These are phyloP conservation scores for Phytophthora capsici DNA, from an alignment of 352 stramenopile genomes.

Conservation along the genomic window DNA sequence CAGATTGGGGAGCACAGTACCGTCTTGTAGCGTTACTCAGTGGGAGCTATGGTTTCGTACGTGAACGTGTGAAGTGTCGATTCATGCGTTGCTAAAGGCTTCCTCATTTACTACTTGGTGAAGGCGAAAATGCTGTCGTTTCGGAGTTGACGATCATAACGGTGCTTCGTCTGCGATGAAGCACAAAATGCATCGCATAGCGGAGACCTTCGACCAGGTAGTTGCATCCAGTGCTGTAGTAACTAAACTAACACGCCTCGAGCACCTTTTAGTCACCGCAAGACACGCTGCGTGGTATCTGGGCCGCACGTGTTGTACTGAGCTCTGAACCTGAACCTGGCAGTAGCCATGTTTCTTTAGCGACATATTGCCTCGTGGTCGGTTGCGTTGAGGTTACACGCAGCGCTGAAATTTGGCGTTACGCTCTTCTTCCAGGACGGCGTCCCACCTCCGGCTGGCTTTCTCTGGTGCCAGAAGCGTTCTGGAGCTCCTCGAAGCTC, in stretches of 20 bases:
- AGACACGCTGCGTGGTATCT: background rate
- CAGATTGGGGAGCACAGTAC: constrained; percentile 34
- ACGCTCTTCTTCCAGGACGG: constrained; percentile 25
- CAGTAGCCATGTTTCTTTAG: constrained; percentile 12
- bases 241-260: no score
- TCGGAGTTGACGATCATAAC: constrained; percentile 1
- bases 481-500: constrained; percentile 15
- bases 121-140: no score
- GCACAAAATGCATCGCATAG: constrained; percentile 24
- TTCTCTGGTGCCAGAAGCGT: constrained; percentile 34
- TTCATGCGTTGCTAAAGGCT: background rate
- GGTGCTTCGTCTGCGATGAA: constrained; percentile 6
- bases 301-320: constrained; percentile 2
- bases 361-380: constrained; percentile 25
- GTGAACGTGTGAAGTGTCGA: constrained; percentile 3
- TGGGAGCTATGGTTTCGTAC: constrained; percentile 24
- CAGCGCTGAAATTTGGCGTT: constrained; percentile 34
- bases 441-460: constrained; percentile 33
- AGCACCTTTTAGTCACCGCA: no score
- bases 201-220: constrained; percentile 4
- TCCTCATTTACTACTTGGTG: no score
- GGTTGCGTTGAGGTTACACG: constrained; percentile 34
- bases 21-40: constrained; percentile 31
- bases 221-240: no score
- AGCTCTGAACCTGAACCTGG: constrained; percentile 13